Base-by-base conservation (phyloP, 441 rosid species). In the Mallotus repandus region DNA sequence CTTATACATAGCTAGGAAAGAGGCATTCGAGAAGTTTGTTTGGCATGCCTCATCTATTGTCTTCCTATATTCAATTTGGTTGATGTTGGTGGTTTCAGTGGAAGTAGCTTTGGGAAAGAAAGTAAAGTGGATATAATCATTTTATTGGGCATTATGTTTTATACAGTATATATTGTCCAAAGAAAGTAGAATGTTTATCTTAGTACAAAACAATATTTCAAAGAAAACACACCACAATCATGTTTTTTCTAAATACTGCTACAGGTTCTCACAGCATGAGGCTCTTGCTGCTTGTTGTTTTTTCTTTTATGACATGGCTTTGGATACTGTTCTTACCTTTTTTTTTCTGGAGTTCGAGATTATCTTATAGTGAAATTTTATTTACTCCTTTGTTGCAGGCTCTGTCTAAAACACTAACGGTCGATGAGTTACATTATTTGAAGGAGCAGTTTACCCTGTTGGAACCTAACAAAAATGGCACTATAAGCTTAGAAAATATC, bases 401-500 rank as follows among this genome's bases (percentile, higher is more conserved):
- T 22, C 75, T 93, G 18, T 93, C 96, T 18, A 91, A 90, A 81
- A 93, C 96, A 35, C 85, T 93, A 84, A 86, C 91, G 0, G 84
- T 78, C n/a, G 97, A 91, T 67, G 94, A 93, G 82, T 81, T 93
- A 43, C 87, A 81, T 81, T 88, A 91, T 80, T 83, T 93, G 79
- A 87, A 82, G 78, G 96, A 89, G 87, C 96, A 93, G 76, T 93
- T 87, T 86, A 84, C 86, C n/a, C 77, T 91, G 63, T 74, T 93
- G 74, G 95, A 91, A 84, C 97, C 97, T 62, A 91, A 76, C 80
- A 89, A 87, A 79, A 89, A 81, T 66, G 97, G 97, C 78, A 84
- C 91, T 60, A 93, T 93, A 82, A 84, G 86, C 82, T 79, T 89
- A 67, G 98, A 93, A 15, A 91, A 87, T 80, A 81, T 93, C 71